Evolutionary conservation across 78 protist genomes (phyloP), one percentile per base, ranked within the genome.

Genomic region (Isochrysis galbana): DNA sequence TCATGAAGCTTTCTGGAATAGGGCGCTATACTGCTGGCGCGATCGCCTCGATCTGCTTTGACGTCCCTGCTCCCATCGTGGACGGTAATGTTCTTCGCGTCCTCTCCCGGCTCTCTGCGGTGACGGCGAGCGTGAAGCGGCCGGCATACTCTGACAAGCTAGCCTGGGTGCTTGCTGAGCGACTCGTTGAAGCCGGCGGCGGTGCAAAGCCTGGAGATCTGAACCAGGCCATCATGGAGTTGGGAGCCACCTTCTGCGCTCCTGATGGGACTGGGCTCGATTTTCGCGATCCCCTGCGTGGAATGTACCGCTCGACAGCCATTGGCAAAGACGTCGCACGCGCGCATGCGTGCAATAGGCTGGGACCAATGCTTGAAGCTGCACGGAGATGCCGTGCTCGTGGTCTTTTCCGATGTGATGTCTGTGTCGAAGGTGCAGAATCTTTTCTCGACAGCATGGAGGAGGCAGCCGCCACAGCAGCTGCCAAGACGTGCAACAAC

Each of bases 41-140:
- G 25, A 87, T 92, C 44, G 87, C 92, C 54, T 89, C 98, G 19
- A 92, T 97, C 4, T 93, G 94, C 21, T 92, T 55, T 29, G 83
- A 47, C 39, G 67, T 2, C 29, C 70, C 23, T 36, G 34, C 47
- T 34, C 45, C 93, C 32, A 19, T 55, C 0, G 93, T 91, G 39
- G 98, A 97, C 89, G 98, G 98, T 32, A 97, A 97, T 72, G 98
- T 97, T 32, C 67, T 96, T 10, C 94, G 98, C 41, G 98, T 97
- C 29, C 51, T 97, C 45, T 42, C 95, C 46, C 93, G 98, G 25
- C 48, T 96, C 72, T 48, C 96, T 26, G 86, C 94, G 10, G 74
- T 97, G 29, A 96, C 94, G 44, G 48, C 93, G 5, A 48, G 90
- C 82, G 89, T 94, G 25, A 94, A 67, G 67, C 74, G 84, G 91